These are phyloP conservation scores for Chytridiales sp. DNA, from an alignment of 371 early-diverging fungal species.

Conservation along the genomic window DNA sequence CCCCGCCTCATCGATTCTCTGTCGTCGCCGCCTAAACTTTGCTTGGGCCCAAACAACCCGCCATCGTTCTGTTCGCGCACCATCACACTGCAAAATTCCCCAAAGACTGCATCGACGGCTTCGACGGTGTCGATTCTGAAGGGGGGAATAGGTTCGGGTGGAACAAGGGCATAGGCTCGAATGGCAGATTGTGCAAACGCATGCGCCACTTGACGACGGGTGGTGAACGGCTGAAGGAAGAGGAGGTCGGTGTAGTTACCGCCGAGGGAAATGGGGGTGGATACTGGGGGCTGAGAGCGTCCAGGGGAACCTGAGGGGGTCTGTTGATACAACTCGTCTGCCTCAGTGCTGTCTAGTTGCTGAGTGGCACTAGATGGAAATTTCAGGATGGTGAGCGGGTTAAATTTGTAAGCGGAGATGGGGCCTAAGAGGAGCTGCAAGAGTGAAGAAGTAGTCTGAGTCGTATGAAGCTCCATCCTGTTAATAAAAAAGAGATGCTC, in stretches of 20 bases:
- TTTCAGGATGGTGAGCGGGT: slow-evolving; percentile 43
- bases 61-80: slow-evolving; percentile 76
- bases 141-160: no score
- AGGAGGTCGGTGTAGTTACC: slow-evolving; percentile 78
- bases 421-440: slow-evolving; percentile 52
- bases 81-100: slow-evolving; percentile 76
- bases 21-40: slow-evolving; percentile 1
- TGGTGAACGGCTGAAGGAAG: slow-evolving; percentile 72
- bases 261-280: slow-evolving; percentile 14
- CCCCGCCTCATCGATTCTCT: slow-evolving; percentile 15
- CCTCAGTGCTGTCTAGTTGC: slow-evolving; percentile 2
- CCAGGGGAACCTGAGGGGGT: slow-evolving; percentile 14
- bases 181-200: slow-evolving; percentile 56
- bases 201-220: slow-evolving; percentile 78
- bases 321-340: neutral
- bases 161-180: slow-evolving; percentile 11
- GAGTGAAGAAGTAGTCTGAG: slow-evolving; percentile 56
- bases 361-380: slow-evolving; percentile 46
- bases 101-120: slow-evolving; percentile 77
- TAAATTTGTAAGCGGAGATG: slow-evolving; percentile 62
- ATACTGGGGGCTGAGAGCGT: neutral
- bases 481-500: neutral
- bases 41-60: slow-evolving; percentile 45
- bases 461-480: slow-evolving; percentile 46
- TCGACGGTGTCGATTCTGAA: slow-evolving; percentile 65